phyloP scores from a whole-genome alignment of 1,284 basidiomycete species.

The Irpex sp. region DNA sequence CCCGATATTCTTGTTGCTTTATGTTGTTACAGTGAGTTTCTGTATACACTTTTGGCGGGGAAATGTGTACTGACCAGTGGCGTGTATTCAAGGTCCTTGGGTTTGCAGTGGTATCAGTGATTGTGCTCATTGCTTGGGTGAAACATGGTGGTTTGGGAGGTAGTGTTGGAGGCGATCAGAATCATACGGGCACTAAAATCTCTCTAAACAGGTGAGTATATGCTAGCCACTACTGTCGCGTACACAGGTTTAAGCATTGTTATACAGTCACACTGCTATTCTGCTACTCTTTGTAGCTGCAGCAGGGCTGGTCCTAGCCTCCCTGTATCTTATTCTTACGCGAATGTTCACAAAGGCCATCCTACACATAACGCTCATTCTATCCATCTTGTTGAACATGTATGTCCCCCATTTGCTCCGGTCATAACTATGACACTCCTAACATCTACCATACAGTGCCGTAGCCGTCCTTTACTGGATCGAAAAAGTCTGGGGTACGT shows the following conservation, averaged over 20 bases:
- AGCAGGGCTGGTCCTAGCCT: slow-evolving; percentile 45
- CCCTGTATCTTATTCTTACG: slow-evolving; percentile 53
- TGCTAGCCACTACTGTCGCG: slow-evolving; percentile 19
- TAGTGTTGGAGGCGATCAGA: slow-evolving; percentile 46
- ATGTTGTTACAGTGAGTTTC: slow-evolving; percentile 48
- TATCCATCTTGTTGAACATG: slow-evolving; percentile 72
- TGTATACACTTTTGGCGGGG: neutral
- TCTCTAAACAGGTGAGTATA: slow-evolving; percentile 52
- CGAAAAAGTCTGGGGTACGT: slow-evolving; percentile 68
- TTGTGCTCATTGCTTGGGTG: slow-evolving; percentile 60
- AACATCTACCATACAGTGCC: slow-evolving; percentile 32
- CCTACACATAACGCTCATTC: slow-evolving; percentile 74
- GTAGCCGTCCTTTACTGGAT: slow-evolving; percentile 75
- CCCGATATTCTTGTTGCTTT: slow-evolving; percentile 64
- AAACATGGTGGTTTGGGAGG: slow-evolving; percentile 62
- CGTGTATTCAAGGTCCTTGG: slow-evolving; percentile 48
- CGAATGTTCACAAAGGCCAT: slow-evolving; percentile 74
- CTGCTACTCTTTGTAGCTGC: slow-evolving; percentile 58
- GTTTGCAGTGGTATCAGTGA: slow-evolving; percentile 61
- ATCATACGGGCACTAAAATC: slow-evolving; percentile 38
- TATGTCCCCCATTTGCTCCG: slow-evolving; percentile 30
- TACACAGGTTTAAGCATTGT: too few species aligned
- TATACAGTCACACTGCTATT: slow-evolving; percentile 42
- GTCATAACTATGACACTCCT: neutral
- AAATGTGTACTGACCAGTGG: neutral